A percentile compares a stretch with the other conserved stretches of the same genome.
phyloP scores from a whole-genome alignment of 192 early-diverging fungal species.

The Mortierella hygrophila region DNA sequence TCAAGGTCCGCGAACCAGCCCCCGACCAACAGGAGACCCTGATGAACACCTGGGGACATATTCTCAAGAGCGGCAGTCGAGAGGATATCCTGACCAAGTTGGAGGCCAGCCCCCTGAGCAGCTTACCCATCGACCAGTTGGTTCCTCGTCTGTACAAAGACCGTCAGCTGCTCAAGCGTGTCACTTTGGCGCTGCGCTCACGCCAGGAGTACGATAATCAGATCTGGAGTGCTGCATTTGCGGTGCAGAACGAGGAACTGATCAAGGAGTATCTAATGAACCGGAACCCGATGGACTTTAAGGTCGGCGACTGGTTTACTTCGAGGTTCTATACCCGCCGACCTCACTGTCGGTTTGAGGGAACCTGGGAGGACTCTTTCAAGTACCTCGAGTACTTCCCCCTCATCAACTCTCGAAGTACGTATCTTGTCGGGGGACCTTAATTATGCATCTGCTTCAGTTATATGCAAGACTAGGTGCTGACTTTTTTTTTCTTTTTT shows the following conservation, averaged over 20 bases:
- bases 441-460: no score
- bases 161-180: constrained; percentile 19
- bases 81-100: constrained; percentile 28
- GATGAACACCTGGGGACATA: constrained; percentile 18
- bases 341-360: constrained; percentile 20
- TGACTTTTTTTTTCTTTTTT: constrained; percentile 4
- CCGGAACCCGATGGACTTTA: not conserved
- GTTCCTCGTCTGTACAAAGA: constrained; percentile 37
- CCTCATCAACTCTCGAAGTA: constrained; percentile 62
- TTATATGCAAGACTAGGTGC: not conserved
- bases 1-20: constrained; percentile 25
- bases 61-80: constrained; percentile 35
- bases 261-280: constrained; percentile 53
- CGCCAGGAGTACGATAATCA: constrained; percentile 28
- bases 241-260: constrained; percentile 22
- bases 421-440: not conserved
- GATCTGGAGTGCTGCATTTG: constrained; percentile 49
- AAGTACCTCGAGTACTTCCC: constrained; percentile 57
- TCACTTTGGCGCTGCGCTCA: constrained; percentile 42
- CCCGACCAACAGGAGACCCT: constrained; percentile 31
- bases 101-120: constrained; percentile 18
- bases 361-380: constrained; percentile 4
- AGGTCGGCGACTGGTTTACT: constrained; percentile 36
- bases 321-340: constrained; percentile 23
- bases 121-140: constrained; percentile 18